A percentile compares a stretch with the other conserved stretches of the same genome.
phyloP scores from a whole-genome alignment of 495 filamentous ascomycete genomes.

The Oleoguttula mirabilis region DNA sequence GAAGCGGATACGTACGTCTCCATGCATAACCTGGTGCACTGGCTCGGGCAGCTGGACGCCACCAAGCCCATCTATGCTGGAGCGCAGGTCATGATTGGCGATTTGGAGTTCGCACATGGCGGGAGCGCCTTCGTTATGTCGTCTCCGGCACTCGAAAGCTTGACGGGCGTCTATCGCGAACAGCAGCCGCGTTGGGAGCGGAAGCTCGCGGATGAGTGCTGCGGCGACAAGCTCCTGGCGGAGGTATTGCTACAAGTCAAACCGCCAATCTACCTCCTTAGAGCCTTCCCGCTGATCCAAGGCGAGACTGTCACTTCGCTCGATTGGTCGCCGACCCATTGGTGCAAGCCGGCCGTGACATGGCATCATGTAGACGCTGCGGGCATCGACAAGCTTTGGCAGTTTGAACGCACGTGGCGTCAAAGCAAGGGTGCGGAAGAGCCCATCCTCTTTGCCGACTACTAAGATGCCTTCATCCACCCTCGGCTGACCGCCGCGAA shows the following conservation, averaged over 20 bases:
- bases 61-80: conserved; percentile 42
- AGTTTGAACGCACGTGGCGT: conserved; percentile 31
- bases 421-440: conserved; percentile 22
- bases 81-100: conserved; percentile 17
- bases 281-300: conserved; percentile 2
- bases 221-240: conserved; percentile 1
- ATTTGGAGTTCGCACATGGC: conserved; percentile 43
- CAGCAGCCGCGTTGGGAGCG: not conserved
- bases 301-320: not conserved
- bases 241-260: not conserved
- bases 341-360: not conserved
- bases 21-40: conserved; percentile 47
- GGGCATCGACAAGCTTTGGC: conserved; percentile 42
- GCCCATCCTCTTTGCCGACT: conserved; percentile 1
- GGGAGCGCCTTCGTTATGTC: conserved; percentile 42
- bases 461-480: not conserved
- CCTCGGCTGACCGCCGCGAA: not conserved
- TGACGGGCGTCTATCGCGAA: not conserved
- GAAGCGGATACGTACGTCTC: conserved; percentile 57
- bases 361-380: conserved; percentile 24
- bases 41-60: conserved; percentile 39
- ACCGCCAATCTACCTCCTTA: not conserved
- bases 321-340: not conserved
- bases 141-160: not conserved
- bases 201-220: not conserved